A percentile compares a stretch with the other conserved stretches of the same genome.
phyloP scores from a whole-genome alignment of 768 basidiomycete genomes.

The Serendipita sp. region DNA sequence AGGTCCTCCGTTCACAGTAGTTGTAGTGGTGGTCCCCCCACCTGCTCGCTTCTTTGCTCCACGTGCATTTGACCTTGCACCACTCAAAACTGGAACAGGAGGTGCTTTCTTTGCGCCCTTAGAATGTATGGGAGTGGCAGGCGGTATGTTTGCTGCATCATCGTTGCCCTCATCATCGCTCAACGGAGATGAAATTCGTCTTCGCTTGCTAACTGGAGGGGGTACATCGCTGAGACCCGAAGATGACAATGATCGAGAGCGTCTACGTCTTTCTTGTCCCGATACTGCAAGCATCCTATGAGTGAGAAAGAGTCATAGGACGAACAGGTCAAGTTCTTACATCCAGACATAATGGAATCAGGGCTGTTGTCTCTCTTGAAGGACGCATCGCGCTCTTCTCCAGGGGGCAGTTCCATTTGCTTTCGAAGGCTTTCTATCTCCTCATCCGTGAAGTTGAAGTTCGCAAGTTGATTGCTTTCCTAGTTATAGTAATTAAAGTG shows the following conservation, averaged over 20 bases:
- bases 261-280: conserved; percentile 33
- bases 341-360: conserved; percentile 13
- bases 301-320: background rate
- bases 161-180: background rate
- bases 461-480: conserved; percentile 61
- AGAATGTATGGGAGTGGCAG: background rate
- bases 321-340: conserved; percentile 6
- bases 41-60: background rate
- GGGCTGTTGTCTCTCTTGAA: conserved; percentile 9
- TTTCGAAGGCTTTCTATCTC: conserved; percentile 51
- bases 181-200: background rate
- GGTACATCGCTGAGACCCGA: conserved; percentile 27
- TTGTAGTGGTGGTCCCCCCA: background rate
- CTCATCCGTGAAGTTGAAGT: conserved; percentile 61
- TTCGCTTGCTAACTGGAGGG: background rate
- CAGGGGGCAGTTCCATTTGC: conserved; percentile 35
- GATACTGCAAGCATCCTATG: conserved; percentile 17
- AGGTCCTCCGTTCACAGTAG: background rate
- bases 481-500: conserved; percentile 18
- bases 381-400: conserved; percentile 9
- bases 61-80: conserved; percentile 3
- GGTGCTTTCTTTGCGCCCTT: conserved; percentile 1
- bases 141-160: background rate
- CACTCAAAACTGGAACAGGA: background rate
- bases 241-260: conserved; percentile 30